Conservation (phyloP, 345 rosid genomes). For the Limnanthes douglasii region DNA sequence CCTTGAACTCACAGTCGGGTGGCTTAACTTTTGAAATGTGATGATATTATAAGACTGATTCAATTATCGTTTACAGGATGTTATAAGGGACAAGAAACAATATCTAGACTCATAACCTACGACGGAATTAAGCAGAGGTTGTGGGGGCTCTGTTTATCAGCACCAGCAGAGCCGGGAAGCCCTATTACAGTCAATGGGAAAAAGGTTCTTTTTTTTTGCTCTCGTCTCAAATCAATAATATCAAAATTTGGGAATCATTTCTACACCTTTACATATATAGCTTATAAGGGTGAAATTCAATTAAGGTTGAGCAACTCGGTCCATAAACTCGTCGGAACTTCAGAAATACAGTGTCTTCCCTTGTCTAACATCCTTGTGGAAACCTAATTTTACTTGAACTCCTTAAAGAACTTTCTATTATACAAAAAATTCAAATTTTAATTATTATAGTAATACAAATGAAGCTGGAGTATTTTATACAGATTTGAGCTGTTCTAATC, state of each 20-base stretch:
- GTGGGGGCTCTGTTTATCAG: constrained; percentile 63
- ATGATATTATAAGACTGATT: constrained; percentile 3
- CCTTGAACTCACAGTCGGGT: neutral
- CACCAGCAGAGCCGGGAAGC: constrained; percentile 63
- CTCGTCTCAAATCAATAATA: neutral
- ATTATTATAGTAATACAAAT: too few relatives aligned
- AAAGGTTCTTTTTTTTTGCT: constrained; percentile 27
- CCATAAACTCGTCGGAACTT: too few relatives aligned
- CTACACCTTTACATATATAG: too few relatives aligned
- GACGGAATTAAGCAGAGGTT: constrained; percentile 78
- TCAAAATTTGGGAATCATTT: neutral
- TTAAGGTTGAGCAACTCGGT: too few relatives aligned
- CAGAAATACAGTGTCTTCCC: too few relatives aligned
- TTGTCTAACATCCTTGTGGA: too few relatives aligned
- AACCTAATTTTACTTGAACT: too few relatives aligned
- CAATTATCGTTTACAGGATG: constrained; percentile 32
- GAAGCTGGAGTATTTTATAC: too few relatives aligned
- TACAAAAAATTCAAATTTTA: too few relatives aligned
- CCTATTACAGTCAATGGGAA: constrained; percentile 43
- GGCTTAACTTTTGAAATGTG: too few relatives aligned
- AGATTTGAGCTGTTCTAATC: too few relatives aligned
- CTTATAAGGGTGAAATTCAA: neutral
- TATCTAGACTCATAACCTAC: constrained; percentile 72
- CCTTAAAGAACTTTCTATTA: constrained; percentile 1
- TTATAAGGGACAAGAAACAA: constrained; percentile 90